A percentile compares a stretch with the other conserved stretches of the same genome.
These are phyloP conservation scores for Aspergillus baeticus DNA, from an alignment of 495 filamentous ascomycete species.

Conservation along the genomic window DNA sequence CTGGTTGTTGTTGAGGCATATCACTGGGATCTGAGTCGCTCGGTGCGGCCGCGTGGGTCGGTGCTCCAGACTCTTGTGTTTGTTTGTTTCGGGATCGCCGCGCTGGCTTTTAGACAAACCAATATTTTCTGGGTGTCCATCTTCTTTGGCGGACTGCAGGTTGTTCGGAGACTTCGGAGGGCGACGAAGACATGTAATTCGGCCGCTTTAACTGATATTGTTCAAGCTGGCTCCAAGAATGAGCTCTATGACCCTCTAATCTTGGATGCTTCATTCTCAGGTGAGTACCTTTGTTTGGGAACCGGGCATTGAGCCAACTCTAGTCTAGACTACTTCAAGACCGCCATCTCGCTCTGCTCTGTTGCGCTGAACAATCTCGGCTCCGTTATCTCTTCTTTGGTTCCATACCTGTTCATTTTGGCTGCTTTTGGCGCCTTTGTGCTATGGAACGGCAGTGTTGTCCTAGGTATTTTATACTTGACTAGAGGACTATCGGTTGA, in stretches of 20 bases:
- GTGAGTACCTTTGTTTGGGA: constrained; percentile 33
- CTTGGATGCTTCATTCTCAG: constrained; percentile 52
- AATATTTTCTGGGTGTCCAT: constrained; percentile 95
- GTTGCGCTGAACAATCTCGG: constrained; percentile 51
- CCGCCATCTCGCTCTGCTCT: constrained; percentile 57
- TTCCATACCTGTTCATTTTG: constrained; percentile 70
- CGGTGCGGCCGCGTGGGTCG: constrained; percentile 9
- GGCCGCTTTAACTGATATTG: constrained; percentile 26
- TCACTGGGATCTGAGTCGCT: constrained; percentile 53
- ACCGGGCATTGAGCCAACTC: constrained; percentile 21
- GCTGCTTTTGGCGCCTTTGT: constrained; percentile 72
- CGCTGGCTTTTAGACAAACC: constrained; percentile 82
- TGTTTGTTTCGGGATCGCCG: constrained; percentile 53
- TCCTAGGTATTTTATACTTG: constrained; percentile 61
- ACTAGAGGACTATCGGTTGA: neutral
- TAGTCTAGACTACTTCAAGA: constrained; percentile 56
- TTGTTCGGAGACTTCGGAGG: constrained; percentile 45
- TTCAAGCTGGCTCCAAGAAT: constrained; percentile 40
- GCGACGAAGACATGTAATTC: constrained; percentile 26
- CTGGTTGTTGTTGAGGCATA: constrained; percentile 66
- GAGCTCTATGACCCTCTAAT: constrained; percentile 67
- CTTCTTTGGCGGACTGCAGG: constrained; percentile 77
- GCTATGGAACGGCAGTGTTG: constrained; percentile 84
- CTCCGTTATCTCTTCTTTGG: constrained; percentile 48
- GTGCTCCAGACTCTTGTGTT: constrained; percentile 37